Base-by-base conservation (phyloP, 108 stramenopile genomes). In the Chaetoceros tenuissimus region DNA sequence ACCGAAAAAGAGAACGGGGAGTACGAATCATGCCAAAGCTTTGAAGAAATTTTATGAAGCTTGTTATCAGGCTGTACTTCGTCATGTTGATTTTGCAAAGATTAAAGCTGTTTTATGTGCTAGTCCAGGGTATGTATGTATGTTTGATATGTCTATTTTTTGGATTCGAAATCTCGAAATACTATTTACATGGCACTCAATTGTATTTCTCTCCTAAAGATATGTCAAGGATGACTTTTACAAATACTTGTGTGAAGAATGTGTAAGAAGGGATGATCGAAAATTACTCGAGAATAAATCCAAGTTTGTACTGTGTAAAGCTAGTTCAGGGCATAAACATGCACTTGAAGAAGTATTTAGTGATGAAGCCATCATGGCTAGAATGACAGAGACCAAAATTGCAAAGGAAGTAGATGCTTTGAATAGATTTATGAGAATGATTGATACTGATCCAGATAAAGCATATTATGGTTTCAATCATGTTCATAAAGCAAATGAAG, bases 141-240 rank as follows among this genome's bases (percentile, higher is more conserved):
- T n/a, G n/a, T n/a, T n/a, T n/a, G n/a, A n/a, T n/a, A n/a, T n/a
- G n/a, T n/a, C n/a, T n/a, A n/a, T n/a, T n/a, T n/a, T n/a, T n/a
- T n/a, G n/a, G n/a, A n/a, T n/a, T n/a, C n/a, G n/a, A n/a, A n/a
- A n/a, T n/a, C n/a, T n/a, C n/a, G n/a, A n/a, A n/a, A n/a, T n/a
- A n/a, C n/a, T n/a, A n/a, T n/a, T n/a, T n/a, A n/a, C n/a, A n/a
- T n/a, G n/a, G n/a, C n/a, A n/a, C n/a, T n/a, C n/a, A n/a, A n/a
- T n/a, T n/a, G n/a, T n/a, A n/a, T n/a, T n/a, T n/a, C n/a, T n/a
- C n/a, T n/a, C n/a, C n/a, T n/a, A n/a, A n/a, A n/a, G n/a, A n/a
- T n/a, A n/a, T n/a, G 86, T 96, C 55, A 91, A 94, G 57, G 95
- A 96, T 45, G 95, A 97, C 45, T 95, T 99, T 72, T 89, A 87